Evolutionary conservation across 257 asterid species (phyloP).

Genomic region (Ligustrum vulgare): DNA sequence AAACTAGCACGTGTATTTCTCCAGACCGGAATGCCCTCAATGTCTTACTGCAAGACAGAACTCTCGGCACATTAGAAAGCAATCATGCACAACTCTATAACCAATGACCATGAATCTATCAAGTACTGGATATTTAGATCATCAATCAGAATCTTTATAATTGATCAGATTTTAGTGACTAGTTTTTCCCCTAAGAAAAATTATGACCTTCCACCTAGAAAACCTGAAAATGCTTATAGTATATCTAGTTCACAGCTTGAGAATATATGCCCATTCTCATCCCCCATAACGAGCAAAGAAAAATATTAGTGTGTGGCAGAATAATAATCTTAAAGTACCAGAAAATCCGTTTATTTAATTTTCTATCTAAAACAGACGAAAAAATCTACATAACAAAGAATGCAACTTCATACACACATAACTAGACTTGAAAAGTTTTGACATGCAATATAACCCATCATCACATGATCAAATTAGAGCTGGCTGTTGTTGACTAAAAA

Average conservation of each 20-base stretch:
- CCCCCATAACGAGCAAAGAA: too few relatives aligned
- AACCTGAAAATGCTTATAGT: neutral
- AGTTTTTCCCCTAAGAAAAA: neutral
- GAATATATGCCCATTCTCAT: too few relatives aligned
- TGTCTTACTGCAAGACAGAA: slow-evolving; percentile 57
- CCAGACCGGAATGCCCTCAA: slow-evolving; percentile 77
- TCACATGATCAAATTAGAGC: too few relatives aligned
- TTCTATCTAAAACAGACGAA: too few relatives aligned
- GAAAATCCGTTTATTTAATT: too few relatives aligned
- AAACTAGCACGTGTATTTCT: slow-evolving; percentile 65
- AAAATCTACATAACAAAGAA: too few relatives aligned
- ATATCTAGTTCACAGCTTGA: neutral
- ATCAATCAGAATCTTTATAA: neutral
- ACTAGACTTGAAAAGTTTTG: too few relatives aligned
- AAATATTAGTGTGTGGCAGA: too few relatives aligned
- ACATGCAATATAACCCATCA: too few relatives aligned
- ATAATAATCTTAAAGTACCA: too few relatives aligned
- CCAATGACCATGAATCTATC: neutral
- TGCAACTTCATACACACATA: too few relatives aligned
- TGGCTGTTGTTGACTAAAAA: too few relatives aligned
- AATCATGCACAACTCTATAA: neutral
- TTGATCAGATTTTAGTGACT: neutral
- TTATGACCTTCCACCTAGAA: neutral
- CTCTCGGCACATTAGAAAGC: slow-evolving; percentile 7
- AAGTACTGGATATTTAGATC: neutral